A percentile compares a stretch with the other conserved stretches of the same genome.
Evolutionary conservation across 768 basidiomycete genomes (phyloP).

Genomic region (Suillus occidentalis): DNA sequence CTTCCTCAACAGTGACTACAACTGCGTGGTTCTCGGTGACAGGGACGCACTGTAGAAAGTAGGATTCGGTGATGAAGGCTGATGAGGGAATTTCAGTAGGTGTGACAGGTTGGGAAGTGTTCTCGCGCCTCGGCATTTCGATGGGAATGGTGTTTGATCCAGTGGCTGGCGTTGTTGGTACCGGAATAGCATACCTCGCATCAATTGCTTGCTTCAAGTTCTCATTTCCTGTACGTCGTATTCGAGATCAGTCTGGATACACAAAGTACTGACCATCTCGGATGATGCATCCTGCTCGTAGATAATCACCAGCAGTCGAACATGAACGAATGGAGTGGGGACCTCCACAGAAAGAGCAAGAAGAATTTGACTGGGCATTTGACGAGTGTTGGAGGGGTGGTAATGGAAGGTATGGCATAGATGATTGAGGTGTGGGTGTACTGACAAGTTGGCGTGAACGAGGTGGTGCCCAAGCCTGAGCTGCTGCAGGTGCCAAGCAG

Average conservation of each 20-base stretch:
- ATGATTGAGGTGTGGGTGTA: rapidly evolving
- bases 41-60: no score
- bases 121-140: no score
- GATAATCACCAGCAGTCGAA: not conserved
- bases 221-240: not conserved
- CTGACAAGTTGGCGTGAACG: no score
- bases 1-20: no score
- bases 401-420: not conserved
- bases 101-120: no score
- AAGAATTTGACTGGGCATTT: not conserved
- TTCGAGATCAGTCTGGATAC: not conserved
- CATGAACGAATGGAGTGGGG: not conserved
- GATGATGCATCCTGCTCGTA: not conserved
- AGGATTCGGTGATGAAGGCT: no score
- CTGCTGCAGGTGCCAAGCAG: not conserved
- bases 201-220: not conserved
- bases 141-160: no score
- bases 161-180: no score
- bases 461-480: no score
- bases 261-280: not conserved
- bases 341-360: not conserved
- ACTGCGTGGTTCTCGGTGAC: no score
- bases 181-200: not conserved
- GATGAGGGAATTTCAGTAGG: no score
- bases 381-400: not conserved